Evolutionary conservation across 2,329 filamentous ascomycete genomes (phyloP).

Genomic region (Trichophaea hybrida): DNA sequence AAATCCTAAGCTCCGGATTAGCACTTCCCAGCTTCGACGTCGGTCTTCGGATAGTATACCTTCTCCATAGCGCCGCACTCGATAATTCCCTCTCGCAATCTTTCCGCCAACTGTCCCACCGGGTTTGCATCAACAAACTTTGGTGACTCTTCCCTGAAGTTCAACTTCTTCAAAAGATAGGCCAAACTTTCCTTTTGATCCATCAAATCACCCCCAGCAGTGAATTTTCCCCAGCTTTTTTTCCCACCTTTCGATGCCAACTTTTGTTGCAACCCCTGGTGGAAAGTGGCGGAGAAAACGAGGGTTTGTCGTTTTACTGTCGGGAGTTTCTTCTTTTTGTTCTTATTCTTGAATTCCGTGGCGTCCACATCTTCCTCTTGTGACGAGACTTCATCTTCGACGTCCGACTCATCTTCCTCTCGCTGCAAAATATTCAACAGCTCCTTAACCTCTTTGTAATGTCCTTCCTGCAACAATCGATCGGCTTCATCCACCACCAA

Average conservation of each 20-base stretch:
- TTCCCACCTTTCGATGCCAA: conserved; percentile 59
- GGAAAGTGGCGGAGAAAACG: conserved; percentile 93
- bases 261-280: conserved; percentile 81
- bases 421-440: conserved; percentile 63
- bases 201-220: conserved; percentile 44
- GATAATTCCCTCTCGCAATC: conserved; percentile 74
- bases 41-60: conserved; percentile 34
- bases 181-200: conserved; percentile 73
- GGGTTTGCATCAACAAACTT: conserved; percentile 91
- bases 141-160: conserved; percentile 69
- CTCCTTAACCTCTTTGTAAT: conserved; percentile 87
- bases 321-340: conserved; percentile 8
- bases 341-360: conserved; percentile 11
- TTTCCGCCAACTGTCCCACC: conserved; percentile 69
- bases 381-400: conserved; percentile 30
- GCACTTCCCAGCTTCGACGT: background rate
- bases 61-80: conserved; percentile 92
- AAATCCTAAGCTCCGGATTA: conserved; percentile 44
- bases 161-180: conserved; percentile 77
- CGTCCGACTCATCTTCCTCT: conserved; percentile 35
- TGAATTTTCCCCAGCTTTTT: conserved; percentile 20
- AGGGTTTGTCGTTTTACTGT: conserved; percentile 59
- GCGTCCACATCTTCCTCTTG: conserved; percentile 10
- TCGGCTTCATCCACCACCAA: conserved; percentile 91
- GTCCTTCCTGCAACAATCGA: conserved; percentile 74